These are phyloP conservation scores for Colletotrichum limetticola DNA, from an alignment of 2,329 filamentous ascomycete species.

Conservation along the genomic window DNA sequence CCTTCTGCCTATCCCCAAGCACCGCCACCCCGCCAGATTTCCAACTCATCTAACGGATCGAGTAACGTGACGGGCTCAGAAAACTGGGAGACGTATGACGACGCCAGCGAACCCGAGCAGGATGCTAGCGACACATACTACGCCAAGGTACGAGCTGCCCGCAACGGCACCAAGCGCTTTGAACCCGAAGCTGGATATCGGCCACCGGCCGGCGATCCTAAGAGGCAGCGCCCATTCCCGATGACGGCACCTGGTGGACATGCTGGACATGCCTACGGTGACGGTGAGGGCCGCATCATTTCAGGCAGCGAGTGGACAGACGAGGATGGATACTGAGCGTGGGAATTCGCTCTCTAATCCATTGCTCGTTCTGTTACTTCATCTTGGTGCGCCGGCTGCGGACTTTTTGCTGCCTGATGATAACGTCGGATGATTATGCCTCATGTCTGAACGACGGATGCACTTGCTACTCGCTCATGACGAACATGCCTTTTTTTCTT, in stretches of 20 bases:
- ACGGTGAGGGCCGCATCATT: constrained; percentile 69
- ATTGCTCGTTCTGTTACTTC: neutral
- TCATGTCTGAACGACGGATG: constrained; percentile 22
- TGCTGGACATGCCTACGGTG: constrained; percentile 60
- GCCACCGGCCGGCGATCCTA: constrained; percentile 56
- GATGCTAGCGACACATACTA: constrained; percentile 85
- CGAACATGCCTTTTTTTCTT: constrained; percentile 4
- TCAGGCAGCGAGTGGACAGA: constrained; percentile 76
- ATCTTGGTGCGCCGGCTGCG: neutral
- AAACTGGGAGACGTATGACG: constrained; percentile 98
- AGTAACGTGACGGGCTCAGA: constrained; percentile 85
- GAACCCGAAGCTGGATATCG: constrained; percentile 59
- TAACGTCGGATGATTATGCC: constrained; percentile 34
- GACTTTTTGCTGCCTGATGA: constrained; percentile 13
- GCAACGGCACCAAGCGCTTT: constrained; percentile 73
- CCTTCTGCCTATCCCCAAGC: constrained; percentile 52
- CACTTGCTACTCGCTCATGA: constrained; percentile 16
- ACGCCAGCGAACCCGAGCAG: constrained; percentile 79
- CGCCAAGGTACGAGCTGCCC: constrained; percentile 77
- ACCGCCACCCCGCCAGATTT: constrained; percentile 72
- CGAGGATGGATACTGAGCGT: constrained; percentile 66
- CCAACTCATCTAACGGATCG: constrained; percentile 79
- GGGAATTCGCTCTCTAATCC: neutral
- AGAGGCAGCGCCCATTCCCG: constrained; percentile 65
- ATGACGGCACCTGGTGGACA: constrained; percentile 59